Base-by-base conservation (phyloP, 2,329 filamentous ascomycete species). In the Botryotinia narcissicola region DNA sequence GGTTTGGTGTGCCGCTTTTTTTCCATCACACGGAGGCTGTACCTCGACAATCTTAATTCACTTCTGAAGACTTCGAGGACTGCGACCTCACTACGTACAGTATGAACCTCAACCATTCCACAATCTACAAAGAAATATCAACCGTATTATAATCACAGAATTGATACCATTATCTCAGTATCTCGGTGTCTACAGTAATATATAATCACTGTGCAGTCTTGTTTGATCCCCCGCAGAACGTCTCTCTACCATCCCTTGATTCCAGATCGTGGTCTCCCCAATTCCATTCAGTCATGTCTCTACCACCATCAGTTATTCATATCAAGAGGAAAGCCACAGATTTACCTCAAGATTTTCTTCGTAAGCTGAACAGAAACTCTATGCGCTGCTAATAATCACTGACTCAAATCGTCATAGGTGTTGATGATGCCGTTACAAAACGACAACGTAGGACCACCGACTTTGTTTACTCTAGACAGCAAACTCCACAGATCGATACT, bases 261-360 rank as follows among this genome's bases (percentile, higher is more conserved):
- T 7, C 29, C 35, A 35, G n/a, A 9, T 67, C 25, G 20, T 35
- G 46, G 67, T 44, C 46, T 37, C 42, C 18, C 62, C 25, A 4
- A 25, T n/a, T 22, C 22, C 18, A 48, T 35, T n/a, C 25, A 70
- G 73, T n/a, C 71, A 80, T 80, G 78, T 78, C 79, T 76, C 73
- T 80, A 25, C 80, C 80, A 61, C 80, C 80, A 44, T 73, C 63
- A 25, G 77, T 76, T 12, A 75, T 81, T n/a, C 77, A 77, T 40
- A 79, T 81, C 74, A 81, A 81, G 76, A 75, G 80, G 60, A 81
- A 81, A 74, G 74, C 74, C 35, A 80, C 78, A 16, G 80, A 81
- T 67, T 78, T 81, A 25, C 80, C 80, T 25, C 78, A 81, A 40
- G 80, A 81, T 8, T 77, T 78, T 63, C 77, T 81, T 16, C 80